Evolutionary conservation across 2,329 filamentous ascomycete genomes (phyloP), one percentile per base, ranked within the genome.

Genomic region (Cladosporium sp.): DNA sequence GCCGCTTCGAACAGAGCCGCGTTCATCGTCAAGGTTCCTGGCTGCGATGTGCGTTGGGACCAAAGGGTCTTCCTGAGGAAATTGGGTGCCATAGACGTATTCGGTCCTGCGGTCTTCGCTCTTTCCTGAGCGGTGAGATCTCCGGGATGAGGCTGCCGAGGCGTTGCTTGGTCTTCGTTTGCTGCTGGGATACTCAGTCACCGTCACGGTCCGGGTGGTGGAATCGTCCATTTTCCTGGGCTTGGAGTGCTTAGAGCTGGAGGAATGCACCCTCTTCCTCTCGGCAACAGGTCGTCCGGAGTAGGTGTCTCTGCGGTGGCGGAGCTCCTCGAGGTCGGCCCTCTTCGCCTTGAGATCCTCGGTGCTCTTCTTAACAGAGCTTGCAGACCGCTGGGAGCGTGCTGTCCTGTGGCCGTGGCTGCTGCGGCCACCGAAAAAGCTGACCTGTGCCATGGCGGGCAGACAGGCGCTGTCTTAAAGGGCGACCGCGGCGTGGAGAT

Each of bases 241-340:
- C 34, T n/a, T 41, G 10, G 31, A 19, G 3, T 33, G 42, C 14
- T 40, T 52, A 43, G 42, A 10, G 34, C 40, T 16, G 14, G 34
- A 40, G 34, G 32, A 34, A n/a, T 31, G 16, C 18, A 19, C 18
- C 10, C 43, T 46, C 35, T 60, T 63, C 28, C 63, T 49, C 41
- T 70, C 68, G 16, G 59, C 48, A 31, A 64, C 62, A n/a, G 50
- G 66, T 9, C 43, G 61, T 49, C 65, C 56, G 48, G 60, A 72
- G 57, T 74, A 74, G 4, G 66, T 66, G 31, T 66, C 65, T 58
- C 72, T 56, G 50, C 65, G 64, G 32, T 63, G 63, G 49, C 71
- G 59, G 45, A 74, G 55, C 48, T 73, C 71, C 48, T 72, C 68
- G 37, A 73, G 54, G 54, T 73, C 71, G 19, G 70, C 58, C 56